A percentile compares a stretch with the other conserved stretches of the same genome.
Conservation (phyloP, 148 eudicot species). For the Amaranthus hypochondriacus region DNA sequence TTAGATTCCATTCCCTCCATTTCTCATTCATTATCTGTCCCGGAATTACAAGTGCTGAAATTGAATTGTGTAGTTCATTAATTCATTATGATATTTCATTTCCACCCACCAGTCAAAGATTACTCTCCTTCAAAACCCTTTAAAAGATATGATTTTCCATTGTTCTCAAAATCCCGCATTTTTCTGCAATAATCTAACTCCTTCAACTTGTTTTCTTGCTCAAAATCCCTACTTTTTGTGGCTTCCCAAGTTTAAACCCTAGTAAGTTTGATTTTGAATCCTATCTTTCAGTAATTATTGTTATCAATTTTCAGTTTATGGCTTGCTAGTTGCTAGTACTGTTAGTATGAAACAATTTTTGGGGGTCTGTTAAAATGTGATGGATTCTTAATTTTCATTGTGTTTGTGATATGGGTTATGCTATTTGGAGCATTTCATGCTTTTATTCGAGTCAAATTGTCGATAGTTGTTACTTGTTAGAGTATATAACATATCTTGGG, state of each 20-base stretch:
- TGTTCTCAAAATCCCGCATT: conserved; percentile 2
- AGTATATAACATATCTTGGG: too few relatives aligned
- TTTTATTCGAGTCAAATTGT: background rate
- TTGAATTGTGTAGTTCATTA: background rate
- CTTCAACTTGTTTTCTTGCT: background rate
- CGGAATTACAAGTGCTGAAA: conserved; percentile 12
- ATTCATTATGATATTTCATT: conserved; percentile 19
- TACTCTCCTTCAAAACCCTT: conserved; percentile 16
- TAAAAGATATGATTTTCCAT: conserved; percentile 13
- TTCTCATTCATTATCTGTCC: background rate
- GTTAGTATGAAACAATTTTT: too few relatives aligned
- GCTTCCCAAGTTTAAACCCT: background rate
- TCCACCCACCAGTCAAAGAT: conserved; percentile 25
- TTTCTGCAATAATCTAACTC: background rate
- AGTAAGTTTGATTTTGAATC: conserved; percentile 13
- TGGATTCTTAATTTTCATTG: too few relatives aligned
- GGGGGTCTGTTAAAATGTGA: too few relatives aligned
- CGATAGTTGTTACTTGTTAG: too few relatives aligned
- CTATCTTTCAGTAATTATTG: background rate
- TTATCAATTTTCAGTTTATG: background rate
- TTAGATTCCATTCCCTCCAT: conserved; percentile 15
- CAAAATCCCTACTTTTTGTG: background rate
- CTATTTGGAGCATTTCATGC: background rate
- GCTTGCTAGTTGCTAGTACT: too few relatives aligned
- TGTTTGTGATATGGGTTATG: too few relatives aligned